These are phyloP conservation scores for Kodamaea restingae DNA, from an alignment of 805 yeast species.

Conservation along the genomic window DNA sequence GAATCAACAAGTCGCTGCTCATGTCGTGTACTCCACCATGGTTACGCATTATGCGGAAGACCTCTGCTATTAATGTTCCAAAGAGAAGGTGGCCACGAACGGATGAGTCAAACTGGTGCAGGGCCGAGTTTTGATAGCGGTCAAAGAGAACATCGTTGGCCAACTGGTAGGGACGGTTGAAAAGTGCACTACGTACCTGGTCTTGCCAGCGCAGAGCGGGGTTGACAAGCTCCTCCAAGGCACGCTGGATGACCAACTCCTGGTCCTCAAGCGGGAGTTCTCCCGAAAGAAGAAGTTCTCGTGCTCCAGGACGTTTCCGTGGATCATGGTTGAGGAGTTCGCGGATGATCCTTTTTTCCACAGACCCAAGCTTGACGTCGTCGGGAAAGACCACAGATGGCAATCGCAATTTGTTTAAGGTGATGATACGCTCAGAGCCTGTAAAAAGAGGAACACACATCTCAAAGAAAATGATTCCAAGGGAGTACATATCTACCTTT, in stretches of 20 bases:
- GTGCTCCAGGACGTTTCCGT: conserved; percentile 72
- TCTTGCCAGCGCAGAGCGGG: conserved; percentile 94
- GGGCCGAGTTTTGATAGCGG: conserved; percentile 27
- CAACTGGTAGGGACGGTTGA: conserved; percentile 77
- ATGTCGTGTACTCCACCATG: conserved; percentile 88
- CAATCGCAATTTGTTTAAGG: conserved; percentile 60
- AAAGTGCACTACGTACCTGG: conserved; percentile 82
- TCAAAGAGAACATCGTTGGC: conserved; percentile 87
- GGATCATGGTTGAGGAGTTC: conserved; percentile 78
- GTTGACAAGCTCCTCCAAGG: conserved; percentile 77
- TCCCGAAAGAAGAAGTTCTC: conserved; percentile 71
- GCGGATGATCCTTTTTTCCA: conserved; percentile 69
- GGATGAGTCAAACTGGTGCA: conserved; percentile 22
- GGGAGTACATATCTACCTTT: conserved; percentile 92
- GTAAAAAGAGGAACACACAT: conserved; percentile 86
- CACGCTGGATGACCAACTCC: conserved; percentile 85
- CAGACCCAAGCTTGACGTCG: conserved; percentile 41
- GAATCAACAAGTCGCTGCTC: conserved; percentile 64
- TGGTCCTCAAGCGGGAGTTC: conserved; percentile 84
- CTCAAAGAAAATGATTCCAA: conserved; percentile 93
- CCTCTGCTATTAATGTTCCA: conserved; percentile 54
- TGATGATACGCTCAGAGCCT: conserved; percentile 87
- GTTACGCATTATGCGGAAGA: conserved; percentile 58
- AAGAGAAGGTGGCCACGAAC: conserved; percentile 51
- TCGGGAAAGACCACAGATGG: conserved; percentile 63